Base-by-base conservation (phyloP, 805 yeast species). In the Zygotorulaspora sp. region DNA sequence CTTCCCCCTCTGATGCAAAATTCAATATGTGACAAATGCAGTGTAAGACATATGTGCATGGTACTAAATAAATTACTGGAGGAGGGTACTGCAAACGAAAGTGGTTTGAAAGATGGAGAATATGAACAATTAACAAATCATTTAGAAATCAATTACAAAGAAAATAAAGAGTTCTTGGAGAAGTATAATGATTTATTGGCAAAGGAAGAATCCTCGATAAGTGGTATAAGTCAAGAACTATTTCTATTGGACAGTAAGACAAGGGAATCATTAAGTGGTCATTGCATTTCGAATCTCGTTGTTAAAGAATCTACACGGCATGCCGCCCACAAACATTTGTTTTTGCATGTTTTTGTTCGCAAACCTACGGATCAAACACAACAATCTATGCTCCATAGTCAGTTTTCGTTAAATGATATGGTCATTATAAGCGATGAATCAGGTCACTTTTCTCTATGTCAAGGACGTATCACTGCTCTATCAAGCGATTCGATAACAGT, bases 161-260 rank as follows among this genome's bases (percentile, higher is more conserved):
- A 44, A 6, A 79, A 85, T 41, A 56, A 61, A 4, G 63, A 63
- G 2, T 92, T 83, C 52, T 80, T 78, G 55, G 64, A 67, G 25
- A 74, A 80, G 38, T 90, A 96, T 94, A 85, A 85, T 52, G 63
- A 63, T 11, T 60, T 87, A 4, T 64, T 92, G 5, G 75, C 83
- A 0, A 76, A 78, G 47, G 97, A 90, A 58, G 95, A 82, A 48
- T 70, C 77, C 1, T 67, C 79, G 4, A 52, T 74, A 31, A 67
- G 67, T 10, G 66, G 70, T 23, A 56, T 72, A 30, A 75, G 74
- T 33, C 72, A 74, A 32, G 84, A 85, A 27, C 61, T 87, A n/a
- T 71, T 79, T 17, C 58, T 75, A 43, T 62, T 81, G 1, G 68
- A 77, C 6, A 63, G 78, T 2, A 55, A 58, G 1, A 77, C 77